Base-by-base conservation (phyloP, 306 rosid genomes). In the Hippophae gyantsensis region DNA sequence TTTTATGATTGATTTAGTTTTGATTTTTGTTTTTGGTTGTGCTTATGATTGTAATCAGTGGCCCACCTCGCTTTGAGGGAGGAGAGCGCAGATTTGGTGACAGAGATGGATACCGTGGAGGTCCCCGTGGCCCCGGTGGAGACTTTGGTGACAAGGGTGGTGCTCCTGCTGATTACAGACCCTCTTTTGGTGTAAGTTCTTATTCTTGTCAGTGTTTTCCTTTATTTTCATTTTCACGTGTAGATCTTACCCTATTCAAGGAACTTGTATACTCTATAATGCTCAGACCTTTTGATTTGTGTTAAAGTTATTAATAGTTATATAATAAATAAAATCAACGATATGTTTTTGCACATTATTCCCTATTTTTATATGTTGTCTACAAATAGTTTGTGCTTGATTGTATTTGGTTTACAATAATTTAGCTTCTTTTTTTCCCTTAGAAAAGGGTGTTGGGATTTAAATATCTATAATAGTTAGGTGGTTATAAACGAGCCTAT, bases 121-220 rank as follows among this genome's bases (percentile, higher is more conserved):
- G 83, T 55, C 80, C 84, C 38, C 80, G 80, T 1, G 84, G 62
- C 6, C 65, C 83, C 8, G 80, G 70, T 18, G 83, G 83, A 59
- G 83, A 78, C 55, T 74, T 60, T 61, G 80, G 83, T 25, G 83
- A 65, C 9, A 79, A 79, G 66, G 68, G 75, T 47, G 84, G 84
- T 56, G 84, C 84, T 25, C 84, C 80, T 14, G 80, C 78, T 64
- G 80, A 79, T 40, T 79, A 74, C 75, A 74, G 72, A 52, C 84
- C 80, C 57, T 64, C 75, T 8, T 79, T 79, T 0, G 80, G 83
- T 72, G 83, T 79, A 71, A 57, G 6, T 42, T 54, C 50, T 54
- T 41, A 27, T n/a, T 25, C 4, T 32, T 1, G 9, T 48, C 23
- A 38, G 0, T 0, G 10, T 6, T 8, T 38, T 8, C 9, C 3